These are phyloP conservation scores for Begonia peltatifolia DNA, from an alignment of 306 rosid species.

Conservation along the genomic window DNA sequence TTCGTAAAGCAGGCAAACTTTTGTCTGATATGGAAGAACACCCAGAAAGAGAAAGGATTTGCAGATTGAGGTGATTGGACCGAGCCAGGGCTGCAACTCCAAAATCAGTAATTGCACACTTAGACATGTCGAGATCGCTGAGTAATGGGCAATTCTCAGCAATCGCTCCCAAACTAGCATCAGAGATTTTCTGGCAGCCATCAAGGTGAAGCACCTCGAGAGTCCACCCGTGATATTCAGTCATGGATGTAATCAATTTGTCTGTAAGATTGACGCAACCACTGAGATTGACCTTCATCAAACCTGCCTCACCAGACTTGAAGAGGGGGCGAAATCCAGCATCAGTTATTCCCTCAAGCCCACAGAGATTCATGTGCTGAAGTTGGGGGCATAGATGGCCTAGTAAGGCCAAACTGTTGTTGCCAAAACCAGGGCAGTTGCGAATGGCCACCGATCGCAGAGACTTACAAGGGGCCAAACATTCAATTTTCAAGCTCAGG, in stretches of 20 bases:
- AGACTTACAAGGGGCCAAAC: constrained; percentile 30
- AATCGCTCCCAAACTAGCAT: constrained; percentile 52
- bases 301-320: constrained; percentile 51
- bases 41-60: constrained; percentile 59
- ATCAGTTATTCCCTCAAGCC: constrained; percentile 61
- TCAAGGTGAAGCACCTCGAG: constrained; percentile 54
- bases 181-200: constrained; percentile 47
- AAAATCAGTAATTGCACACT: constrained; percentile 49
- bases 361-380: constrained; percentile 48
- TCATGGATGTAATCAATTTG: constrained; percentile 34
- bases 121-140: constrained; percentile 66
- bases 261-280: constrained; percentile 66
- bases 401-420: constrained; percentile 37
- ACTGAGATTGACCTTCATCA: constrained; percentile 55
- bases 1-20: constrained; percentile 50
- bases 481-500: constrained; percentile 30
- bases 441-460: constrained; percentile 42
- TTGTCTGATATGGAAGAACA: constrained; percentile 47
- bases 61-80: constrained; percentile 34
- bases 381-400: constrained; percentile 69
- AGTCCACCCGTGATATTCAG: constrained; percentile 56
- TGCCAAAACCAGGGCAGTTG: constrained; percentile 80
- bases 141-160: constrained; percentile 50
- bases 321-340: constrained; percentile 49
- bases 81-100: constrained; percentile 53